Evolutionary conservation across 495 filamentous ascomycete genomes (phyloP), one percentile per base, ranked within the genome.

Genomic region (Penicillium arizonense): DNA sequence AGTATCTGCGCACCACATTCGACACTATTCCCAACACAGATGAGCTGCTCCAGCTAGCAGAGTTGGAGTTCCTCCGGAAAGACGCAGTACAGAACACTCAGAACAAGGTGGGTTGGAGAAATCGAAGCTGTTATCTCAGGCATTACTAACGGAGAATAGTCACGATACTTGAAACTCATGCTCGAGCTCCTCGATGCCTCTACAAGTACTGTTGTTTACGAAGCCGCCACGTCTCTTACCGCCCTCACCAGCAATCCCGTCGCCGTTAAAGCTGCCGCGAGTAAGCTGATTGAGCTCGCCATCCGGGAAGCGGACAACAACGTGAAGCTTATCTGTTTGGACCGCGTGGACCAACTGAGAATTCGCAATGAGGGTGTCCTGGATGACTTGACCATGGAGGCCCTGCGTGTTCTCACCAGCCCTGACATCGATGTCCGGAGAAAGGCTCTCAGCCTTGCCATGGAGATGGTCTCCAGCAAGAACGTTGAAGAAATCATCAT

Each of bases 251-350:
- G 82, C 69, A 99, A 97, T 72, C 93, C 95, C 8, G 94, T 97
- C 35, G 95, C 93, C 35, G 93, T 99, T 40, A 99, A 97, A 70
- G 95, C 95, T 36, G 93, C 95, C 13, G 95, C 95, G 4, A 79
- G 81, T 43, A 99, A 99, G 67, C 93, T 97, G 68, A 96, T 96
- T 50, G 95, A 99, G 66, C 84, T 99, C 2, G 88, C 87, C 56
- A 97, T 98, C 63, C 93, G 92, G 71, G 94, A 97, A 70, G 87
- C 94, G 3, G 94, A 98, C 65, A 98, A 98, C 77, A 98, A 98
- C 63, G 95, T 98, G 51, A 98, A 97, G 74, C 85, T 97, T 26
- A 97, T 98, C 61, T 95, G 97, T 16, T 78, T 98, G 37, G 95
- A 97, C 58, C 89, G 91, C 35, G 93, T 99, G 26, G 88, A 97